Evolutionary conservation across 257 asterid species (phyloP), one percentile per base, ranked within the genome.

Genomic region (Paraleonurus japonicus): DNA sequence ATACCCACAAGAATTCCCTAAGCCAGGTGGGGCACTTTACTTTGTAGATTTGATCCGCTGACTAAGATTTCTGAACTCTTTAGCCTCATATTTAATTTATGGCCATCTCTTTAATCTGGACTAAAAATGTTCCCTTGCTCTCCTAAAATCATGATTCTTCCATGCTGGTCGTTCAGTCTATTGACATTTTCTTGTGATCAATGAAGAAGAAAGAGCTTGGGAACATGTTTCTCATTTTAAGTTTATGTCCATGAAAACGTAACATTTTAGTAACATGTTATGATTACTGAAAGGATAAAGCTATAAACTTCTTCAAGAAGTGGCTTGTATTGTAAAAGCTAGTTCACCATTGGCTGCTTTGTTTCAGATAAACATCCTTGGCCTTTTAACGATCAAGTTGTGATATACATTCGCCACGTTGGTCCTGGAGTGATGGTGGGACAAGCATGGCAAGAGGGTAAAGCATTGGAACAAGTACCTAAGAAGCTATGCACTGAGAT

Each of bases 361-460:
- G 63, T 69, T 84, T 65, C 90, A 89, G 97, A 75, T 32, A 85
- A 73, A 28, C 97, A 89, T 80, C 89, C 95, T 45, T 89, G 93
- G 97, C 97, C 96, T 10, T 87, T 91, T 75, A 71, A 82, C 12
- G 96, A 91, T 78, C 85, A 91, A 71, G 87, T 89, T 23, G 92
- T 89, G 26, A 84, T 91, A 50, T 91, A 91, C 60, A 15, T 87
- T 57, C 91, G 97, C 30, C 95, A 84, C 28, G 75, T 83, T 61
- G 96, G 96, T 16, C 97, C 97, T 2, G 97, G 97, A 28, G 93
- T 89, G 45, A 32, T 87, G 83, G 92, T 91, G 45, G 96, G 95
- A 19, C 95, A 91, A 71, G 95, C 96, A 53, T 91, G 97, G 97
- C 93, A 91, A 77, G 97, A 91, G 76, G 97, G 97, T 50, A 81